Percentiles rank a stretch among this genome's conserved stretches.
Evolutionary conservation across 2,329 filamentous ascomycete genomes (phyloP).

Genomic region (Pseudocercospora pini-densiflorae): DNA sequence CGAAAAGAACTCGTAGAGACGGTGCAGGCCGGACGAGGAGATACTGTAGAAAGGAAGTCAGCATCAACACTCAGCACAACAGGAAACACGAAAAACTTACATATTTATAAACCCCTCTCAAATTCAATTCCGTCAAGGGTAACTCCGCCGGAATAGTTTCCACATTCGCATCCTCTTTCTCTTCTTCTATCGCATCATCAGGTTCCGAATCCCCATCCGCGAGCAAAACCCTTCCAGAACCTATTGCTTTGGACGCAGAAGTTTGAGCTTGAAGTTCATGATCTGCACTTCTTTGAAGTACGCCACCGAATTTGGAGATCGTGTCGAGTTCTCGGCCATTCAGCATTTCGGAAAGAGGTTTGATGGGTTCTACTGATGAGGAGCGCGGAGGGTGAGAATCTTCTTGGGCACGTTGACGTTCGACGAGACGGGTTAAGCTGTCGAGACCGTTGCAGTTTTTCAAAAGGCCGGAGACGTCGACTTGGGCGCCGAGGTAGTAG

Average conservation of each 20-base stretch:
- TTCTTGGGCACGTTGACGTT: neutral
- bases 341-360: slow-evolving; percentile 24
- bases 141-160: neutral
- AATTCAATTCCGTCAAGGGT: slow-evolving; percentile 10
- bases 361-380: slow-evolving; percentile 7
- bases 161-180: neutral
- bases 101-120: slow-evolving; percentile 23
- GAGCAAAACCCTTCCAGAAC: slow-evolving; percentile 15
- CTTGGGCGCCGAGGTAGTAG: slow-evolving; percentile 73
- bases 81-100: neutral
- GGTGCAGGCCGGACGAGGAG: slow-evolving; percentile 19
- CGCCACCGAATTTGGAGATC: slow-evolving; percentile 17
- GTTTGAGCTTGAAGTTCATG: slow-evolving; percentile 7
- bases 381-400: slow-evolving; percentile 31
- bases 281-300: slow-evolving; percentile 9
- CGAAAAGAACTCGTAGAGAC: slow-evolving; percentile 20
- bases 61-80: no score
- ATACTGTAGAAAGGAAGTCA: slow-evolving; percentile 12
- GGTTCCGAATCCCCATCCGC: slow-evolving; percentile 18
- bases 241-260: neutral
- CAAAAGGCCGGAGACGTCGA: slow-evolving; percentile 70
- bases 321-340: slow-evolving; percentile 18
- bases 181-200: slow-evolving; percentile 11
- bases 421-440: slow-evolving; percentile 48
- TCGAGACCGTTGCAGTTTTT: slow-evolving; percentile 70